Base-by-base conservation (phyloP, 495 filamentous ascomycete species). In the Penicillium lagena region DNA sequence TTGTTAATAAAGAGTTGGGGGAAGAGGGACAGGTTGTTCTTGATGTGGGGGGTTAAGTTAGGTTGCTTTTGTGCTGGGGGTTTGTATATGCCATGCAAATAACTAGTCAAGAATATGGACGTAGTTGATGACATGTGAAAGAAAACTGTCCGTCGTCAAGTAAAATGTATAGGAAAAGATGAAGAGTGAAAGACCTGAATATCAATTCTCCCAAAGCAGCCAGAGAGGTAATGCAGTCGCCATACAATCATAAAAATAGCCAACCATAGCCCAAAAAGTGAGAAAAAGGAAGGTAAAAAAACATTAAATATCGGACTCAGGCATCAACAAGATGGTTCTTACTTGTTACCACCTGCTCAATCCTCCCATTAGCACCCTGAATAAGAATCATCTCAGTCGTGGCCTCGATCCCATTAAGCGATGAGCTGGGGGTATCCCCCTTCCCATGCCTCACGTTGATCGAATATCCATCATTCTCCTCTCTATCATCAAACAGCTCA, bases 361-460 rank as follows among this genome's bases (percentile, higher is more conserved):
- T 22, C 22, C 4, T 22, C 22, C 22, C 22, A 22, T 4, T 22
- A 3, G 22, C 2, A 22, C 22, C 4, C 22, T 4, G 22, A 22
- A 48, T 44, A 22, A 59, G 35, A 9, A 43, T 56, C 60, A 70
- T 62, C 50, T 64, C 60, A 13, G 62, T 70, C 1, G 56, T 66
- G 12, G 67, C 62, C 32, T 67, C 66, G 30, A 69, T 67, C 13
- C 60, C 63, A 35, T 44, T 49, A 34, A 50, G 30, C 0, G 22
- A 22, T 22, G 48, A 49, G 32, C 49, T 43, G 1, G 39, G 50
- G 12, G 41, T 48, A 5, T 46, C 43, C 12, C 37, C 39, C 12
- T 59, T 37, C 1, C 54, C 55, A 11, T 35, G 49, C 32, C 63
- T 58, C n/a, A 60, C 58, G 42, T 64, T 56, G 42, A 69, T 62